phyloP scores from a whole-genome alignment of 139 green algal genomes.

The Pycnococcus provasolii region DNA sequence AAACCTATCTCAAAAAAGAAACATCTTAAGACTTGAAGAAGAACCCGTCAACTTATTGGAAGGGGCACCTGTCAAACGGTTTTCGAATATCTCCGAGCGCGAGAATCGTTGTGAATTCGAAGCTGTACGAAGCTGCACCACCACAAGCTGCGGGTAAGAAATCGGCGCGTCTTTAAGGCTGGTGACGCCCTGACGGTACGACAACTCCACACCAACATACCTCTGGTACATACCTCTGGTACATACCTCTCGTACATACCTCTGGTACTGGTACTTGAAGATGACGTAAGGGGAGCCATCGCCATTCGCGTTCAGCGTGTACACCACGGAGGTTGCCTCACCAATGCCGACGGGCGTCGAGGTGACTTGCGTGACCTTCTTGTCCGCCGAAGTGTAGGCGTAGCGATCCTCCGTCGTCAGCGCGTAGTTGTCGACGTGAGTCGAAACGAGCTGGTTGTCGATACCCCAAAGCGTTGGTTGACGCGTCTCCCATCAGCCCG shows the following conservation, averaged over 20 bases:
- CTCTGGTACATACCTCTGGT: too few species aligned
- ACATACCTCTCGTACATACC: too few species aligned
- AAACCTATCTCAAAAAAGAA: too few species aligned
- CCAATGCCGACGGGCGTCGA: constrained; percentile 4
- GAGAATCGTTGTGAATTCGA: constrained; percentile 10
- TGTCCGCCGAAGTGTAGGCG: constrained; percentile 8
- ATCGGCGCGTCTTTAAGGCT: constrained; percentile 13
- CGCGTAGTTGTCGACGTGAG: constrained; percentile 20
- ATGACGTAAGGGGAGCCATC: constrained; percentile 18
- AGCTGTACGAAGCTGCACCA: background rate
- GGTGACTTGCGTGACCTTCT: constrained; percentile 1
- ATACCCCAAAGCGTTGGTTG: constrained; percentile 13
- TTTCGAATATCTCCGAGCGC: background rate
- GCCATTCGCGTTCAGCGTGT: constrained; percentile 10
- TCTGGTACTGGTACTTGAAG: constrained; percentile 11
- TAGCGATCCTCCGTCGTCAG: constrained; percentile 8
- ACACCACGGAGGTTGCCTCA: constrained; percentile 5
- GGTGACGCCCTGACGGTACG: constrained; percentile 17
- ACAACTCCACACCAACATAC: constrained; percentile 19
- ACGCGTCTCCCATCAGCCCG: background rate
- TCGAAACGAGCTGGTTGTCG: constrained; percentile 16
- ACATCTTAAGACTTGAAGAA: too few species aligned
- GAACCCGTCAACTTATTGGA: too few species aligned
- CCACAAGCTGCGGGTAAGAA: background rate
- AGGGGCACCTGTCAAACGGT: too few species aligned